These are phyloP conservation scores for Elsinoe fawcettii DNA, from an alignment of 2,329 filamentous ascomycete genomes.

Conservation along the genomic window DNA sequence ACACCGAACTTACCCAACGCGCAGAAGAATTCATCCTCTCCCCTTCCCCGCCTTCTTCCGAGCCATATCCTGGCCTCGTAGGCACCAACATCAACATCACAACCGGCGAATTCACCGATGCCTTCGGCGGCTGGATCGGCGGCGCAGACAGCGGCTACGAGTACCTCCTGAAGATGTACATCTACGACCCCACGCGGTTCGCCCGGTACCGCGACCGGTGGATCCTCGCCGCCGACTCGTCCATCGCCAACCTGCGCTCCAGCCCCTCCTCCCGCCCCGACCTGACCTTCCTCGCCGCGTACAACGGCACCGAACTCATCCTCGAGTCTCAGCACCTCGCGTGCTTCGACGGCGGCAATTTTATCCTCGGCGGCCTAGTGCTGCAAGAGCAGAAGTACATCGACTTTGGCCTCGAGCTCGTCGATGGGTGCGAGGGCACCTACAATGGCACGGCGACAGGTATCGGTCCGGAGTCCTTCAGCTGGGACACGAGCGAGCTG, in stretches of 20 bases:
- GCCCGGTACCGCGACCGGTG: slow-evolving; percentile 60
- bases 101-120: slow-evolving; percentile 60
- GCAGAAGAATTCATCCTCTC: slow-evolving; percentile 63
- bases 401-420: slow-evolving; percentile 64
- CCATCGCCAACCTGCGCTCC: slow-evolving; percentile 62
- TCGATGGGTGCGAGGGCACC: slow-evolving; percentile 65
- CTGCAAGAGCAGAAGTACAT: slow-evolving; percentile 60
- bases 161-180: slow-evolving; percentile 84
- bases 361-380: slow-evolving; percentile 70
- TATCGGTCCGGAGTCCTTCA: slow-evolving; percentile 63
- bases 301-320: slow-evolving; percentile 37
- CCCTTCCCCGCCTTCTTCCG: slow-evolving; percentile 51
- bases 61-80: slow-evolving; percentile 71
- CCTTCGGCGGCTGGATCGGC: slow-evolving; percentile 65
- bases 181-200: slow-evolving; percentile 65
- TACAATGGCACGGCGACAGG: slow-evolving; percentile 61
- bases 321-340: slow-evolving; percentile 49
- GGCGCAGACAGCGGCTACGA: slow-evolving; percentile 79
- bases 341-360: slow-evolving; percentile 78
- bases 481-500: slow-evolving; percentile 32
- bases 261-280: slow-evolving; percentile 60
- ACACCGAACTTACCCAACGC: slow-evolving; percentile 57
- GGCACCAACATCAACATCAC: slow-evolving; percentile 59
- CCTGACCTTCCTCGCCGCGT: slow-evolving; percentile 62
- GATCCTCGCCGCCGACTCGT: slow-evolving; percentile 66